Conservation (phyloP, 129 eudicot genomes). For the Flaveria bidentis region DNA sequence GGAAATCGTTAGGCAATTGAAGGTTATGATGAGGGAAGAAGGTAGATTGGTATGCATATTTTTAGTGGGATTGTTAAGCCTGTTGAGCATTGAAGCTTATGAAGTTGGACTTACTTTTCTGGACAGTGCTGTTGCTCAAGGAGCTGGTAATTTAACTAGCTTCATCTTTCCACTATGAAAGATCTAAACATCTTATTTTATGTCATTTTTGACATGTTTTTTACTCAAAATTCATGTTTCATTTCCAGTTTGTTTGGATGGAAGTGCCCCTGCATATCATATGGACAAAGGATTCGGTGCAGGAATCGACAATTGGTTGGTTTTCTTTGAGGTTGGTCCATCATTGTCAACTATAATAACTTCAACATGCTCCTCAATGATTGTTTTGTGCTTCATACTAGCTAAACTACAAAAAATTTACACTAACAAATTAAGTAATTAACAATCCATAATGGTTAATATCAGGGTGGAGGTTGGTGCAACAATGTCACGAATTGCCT, state of each 20-base stretch:
- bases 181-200: not conserved
- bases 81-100: constrained; percentile 54
- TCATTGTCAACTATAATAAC: not conserved
- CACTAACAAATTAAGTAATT: too few relatives aligned
- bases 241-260: constrained; percentile 87
- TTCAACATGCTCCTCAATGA: not conserved
- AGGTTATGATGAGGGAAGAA: constrained; percentile 46
- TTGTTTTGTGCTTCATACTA: not conserved
- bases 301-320: constrained; percentile 86
- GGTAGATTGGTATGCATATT: constrained; percentile 37
- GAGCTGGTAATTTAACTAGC: constrained; percentile 65
- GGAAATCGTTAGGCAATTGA: constrained; percentile 19
- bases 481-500: constrained; percentile 77
- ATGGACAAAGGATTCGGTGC: constrained; percentile 78
- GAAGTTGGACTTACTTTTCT: constrained; percentile 71
- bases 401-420: too few relatives aligned
- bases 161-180: constrained; percentile 10
- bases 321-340: constrained; percentile 77
- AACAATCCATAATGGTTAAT: constrained; percentile 2
- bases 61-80: constrained; percentile 38
- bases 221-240: constrained; percentile 7
- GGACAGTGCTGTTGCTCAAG: constrained; percentile 79
- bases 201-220: not conserved
- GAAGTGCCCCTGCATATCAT: constrained; percentile 97
- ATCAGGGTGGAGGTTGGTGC: constrained; percentile 99